Evolutionary conservation across 805 yeast genomes (phyloP).

Genomic region (Kodamaea sagamina): DNA sequence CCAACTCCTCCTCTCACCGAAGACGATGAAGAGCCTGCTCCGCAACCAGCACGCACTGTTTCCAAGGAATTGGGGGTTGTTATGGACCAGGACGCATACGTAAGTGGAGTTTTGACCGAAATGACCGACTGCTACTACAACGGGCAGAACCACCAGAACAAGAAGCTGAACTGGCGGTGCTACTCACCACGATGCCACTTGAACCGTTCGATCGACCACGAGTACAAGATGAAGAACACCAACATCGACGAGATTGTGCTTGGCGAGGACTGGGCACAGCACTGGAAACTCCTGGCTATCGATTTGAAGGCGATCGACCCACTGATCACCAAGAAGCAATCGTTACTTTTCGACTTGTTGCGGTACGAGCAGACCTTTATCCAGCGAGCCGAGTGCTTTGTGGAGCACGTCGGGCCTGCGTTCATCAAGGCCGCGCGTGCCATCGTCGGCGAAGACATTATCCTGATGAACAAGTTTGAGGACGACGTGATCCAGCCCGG

Average conservation of each 20-base stretch:
- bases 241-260: constrained; percentile 27
- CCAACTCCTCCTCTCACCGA: constrained; percentile 1
- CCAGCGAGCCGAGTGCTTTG: constrained; percentile 64
- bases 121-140: constrained; percentile 49
- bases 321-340: constrained; percentile 62
- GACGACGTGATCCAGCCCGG: constrained; percentile 61
- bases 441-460: constrained; percentile 21
- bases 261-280: constrained; percentile 62
- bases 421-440: constrained; percentile 34
- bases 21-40: neutral
- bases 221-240: constrained; percentile 19
- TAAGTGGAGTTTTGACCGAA: constrained; percentile 46
- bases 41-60: neutral
- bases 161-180: constrained; percentile 25
- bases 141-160: constrained; percentile 18
- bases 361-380: constrained; percentile 70
- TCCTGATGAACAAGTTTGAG: constrained; percentile 50
- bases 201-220: constrained; percentile 33
- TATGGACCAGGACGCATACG: constrained; percentile 20
- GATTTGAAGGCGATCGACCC: constrained; percentile 54
- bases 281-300: constrained; percentile 61
- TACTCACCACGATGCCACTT: constrained; percentile 37
- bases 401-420: constrained; percentile 47
- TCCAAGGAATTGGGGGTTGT: constrained; percentile 14
- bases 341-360: constrained; percentile 73